Evolutionary conservation across 2,329 filamentous ascomycete genomes (phyloP).

Genomic region (Aspergillus neotritici): DNA sequence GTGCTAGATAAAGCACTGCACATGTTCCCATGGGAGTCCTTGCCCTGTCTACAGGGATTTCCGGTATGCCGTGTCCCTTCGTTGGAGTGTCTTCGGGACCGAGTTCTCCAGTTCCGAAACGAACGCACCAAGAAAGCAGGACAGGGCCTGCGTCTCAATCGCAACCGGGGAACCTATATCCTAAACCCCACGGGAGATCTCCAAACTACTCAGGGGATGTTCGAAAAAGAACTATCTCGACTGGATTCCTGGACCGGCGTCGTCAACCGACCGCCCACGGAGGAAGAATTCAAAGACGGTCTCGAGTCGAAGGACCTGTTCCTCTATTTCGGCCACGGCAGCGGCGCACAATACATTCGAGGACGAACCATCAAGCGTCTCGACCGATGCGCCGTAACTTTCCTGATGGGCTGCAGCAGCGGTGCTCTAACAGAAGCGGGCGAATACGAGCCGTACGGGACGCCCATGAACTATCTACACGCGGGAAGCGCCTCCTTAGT

Average conservation of each 20-base stretch:
- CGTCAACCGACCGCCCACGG: slow-evolving; percentile 63
- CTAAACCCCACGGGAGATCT: slow-evolving; percentile 87
- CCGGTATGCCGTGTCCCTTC: slow-evolving; percentile 87
- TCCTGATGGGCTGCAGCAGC: slow-evolving; percentile 93
- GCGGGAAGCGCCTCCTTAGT: slow-evolving; percentile 81
- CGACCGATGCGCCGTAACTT: slow-evolving; percentile 69
- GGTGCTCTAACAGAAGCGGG: slow-evolving; percentile 74
- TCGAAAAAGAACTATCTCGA: slow-evolving; percentile 59
- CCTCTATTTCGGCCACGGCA: slow-evolving; percentile 94
- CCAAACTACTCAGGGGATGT: slow-evolving; percentile 68
- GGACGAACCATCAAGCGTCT: slow-evolving; percentile 75
- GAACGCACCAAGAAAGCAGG: slow-evolving; percentile 15
- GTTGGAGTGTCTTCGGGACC: slow-evolving; percentile 70
- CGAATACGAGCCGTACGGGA: slow-evolving; percentile 84
- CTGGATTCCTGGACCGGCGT: slow-evolving; percentile 61
- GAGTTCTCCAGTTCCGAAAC: slow-evolving; percentile 54
- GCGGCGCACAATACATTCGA: slow-evolving; percentile 88
- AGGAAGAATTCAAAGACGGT: slow-evolving; percentile 67
- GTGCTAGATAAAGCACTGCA: slow-evolving; percentile 89
- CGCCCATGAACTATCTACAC: slow-evolving; percentile 85
- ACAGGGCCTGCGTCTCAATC: slow-evolving; percentile 48
- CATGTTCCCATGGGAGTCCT: slow-evolving; percentile 89
- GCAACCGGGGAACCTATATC: slow-evolving; percentile 57
- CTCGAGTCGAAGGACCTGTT: slow-evolving; percentile 65
- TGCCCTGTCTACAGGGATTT: slow-evolving; percentile 73